phyloP scores from a whole-genome alignment of 352 stramenopile species.

The Phytopythium delawarense region DNA sequence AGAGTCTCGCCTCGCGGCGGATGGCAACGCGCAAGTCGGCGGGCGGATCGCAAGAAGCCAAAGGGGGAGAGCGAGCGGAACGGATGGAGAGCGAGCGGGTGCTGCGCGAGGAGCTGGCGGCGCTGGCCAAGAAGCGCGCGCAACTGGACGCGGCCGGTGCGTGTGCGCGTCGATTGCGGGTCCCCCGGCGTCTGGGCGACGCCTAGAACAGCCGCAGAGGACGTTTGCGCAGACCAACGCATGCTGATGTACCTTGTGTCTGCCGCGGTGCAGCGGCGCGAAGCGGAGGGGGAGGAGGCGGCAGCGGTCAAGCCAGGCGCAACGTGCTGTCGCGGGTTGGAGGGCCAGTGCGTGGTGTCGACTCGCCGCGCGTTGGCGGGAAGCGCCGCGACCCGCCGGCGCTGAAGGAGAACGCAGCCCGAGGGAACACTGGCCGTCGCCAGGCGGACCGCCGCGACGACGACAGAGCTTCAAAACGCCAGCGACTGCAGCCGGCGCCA shows the following conservation, averaged over 20 bases:
- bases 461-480: constrained; percentile 26
- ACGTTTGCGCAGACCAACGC: not conserved
- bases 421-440: constrained; percentile 18
- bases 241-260: not conserved
- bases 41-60: constrained; percentile 3
- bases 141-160: constrained; percentile 31
- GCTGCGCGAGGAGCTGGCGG: constrained; percentile 47
- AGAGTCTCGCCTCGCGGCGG: too few species aligned
- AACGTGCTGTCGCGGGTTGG: constrained; percentile 34
- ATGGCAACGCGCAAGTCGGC: not conserved
- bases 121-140: constrained; percentile 48
- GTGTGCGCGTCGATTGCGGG: not conserved
- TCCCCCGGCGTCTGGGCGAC: not conserved
- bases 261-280: not conserved
- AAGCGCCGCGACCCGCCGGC: constrained; percentile 16
- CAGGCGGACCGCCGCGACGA: constrained; percentile 29
- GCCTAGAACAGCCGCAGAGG: not conserved
- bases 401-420: constrained; percentile 19
- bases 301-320: constrained; percentile 2
- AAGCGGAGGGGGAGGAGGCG: not conserved
- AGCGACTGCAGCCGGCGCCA: constrained; percentile 37
- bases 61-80: constrained; percentile 13
- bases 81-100: constrained; percentile 43
- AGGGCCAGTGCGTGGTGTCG: not conserved
- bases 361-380: constrained; percentile 17